Evolutionary conservation across 352 stramenopile species (phyloP), one percentile per base, ranked within the genome.

Genomic region (Phytophthora megakarya): DNA sequence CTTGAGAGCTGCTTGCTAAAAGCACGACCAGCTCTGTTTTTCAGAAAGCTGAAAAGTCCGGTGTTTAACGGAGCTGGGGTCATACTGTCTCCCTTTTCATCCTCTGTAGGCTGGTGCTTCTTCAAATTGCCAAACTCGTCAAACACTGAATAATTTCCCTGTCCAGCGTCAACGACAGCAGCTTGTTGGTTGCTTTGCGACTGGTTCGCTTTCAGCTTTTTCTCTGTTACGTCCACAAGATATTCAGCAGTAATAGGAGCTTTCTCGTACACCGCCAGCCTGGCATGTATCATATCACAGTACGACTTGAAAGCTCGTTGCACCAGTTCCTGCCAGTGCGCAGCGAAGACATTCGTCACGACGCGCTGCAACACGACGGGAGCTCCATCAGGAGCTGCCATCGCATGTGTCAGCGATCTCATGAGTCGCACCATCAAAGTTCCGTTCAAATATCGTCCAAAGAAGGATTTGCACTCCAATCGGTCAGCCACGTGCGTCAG

Each of bases 41-140:
- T 92, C 47, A 92, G 67, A 40, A 89, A 92, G 19, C 75, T 86
- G 32, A 92, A 92, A 26, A 92, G 80, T 1, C 81, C 80, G 1
- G 79, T 88, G 55, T 92, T 89, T n/a, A 92, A 50, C 9, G 72
- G 48, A 0, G 62, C 43, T 5, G 65, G 28, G 5, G 59, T 26
- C 11, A 49, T 33, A 28, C 43, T 61, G 8, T 55, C 55, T 25
- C 40, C 53, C 28, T 25, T 45, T 7, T 53, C 51, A 7, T 53
- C 38, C 15, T 66, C 59, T 9, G 49, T 44, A 44, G 69, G 45
- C 25, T 68, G 22, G 19, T 87, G 67, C 44, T 81, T 80, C 61
- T 89, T 92, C 33, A 92, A 72, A 54, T 92, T 92, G 10, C 84
- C 84, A 61, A 90, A 92, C 67, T 92, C 84, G 57, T 92, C 84